These are phyloP conservation scores for Biancaea sappan DNA, from an alignment of 306 rosid genomes.

Conservation along the genomic window DNA sequence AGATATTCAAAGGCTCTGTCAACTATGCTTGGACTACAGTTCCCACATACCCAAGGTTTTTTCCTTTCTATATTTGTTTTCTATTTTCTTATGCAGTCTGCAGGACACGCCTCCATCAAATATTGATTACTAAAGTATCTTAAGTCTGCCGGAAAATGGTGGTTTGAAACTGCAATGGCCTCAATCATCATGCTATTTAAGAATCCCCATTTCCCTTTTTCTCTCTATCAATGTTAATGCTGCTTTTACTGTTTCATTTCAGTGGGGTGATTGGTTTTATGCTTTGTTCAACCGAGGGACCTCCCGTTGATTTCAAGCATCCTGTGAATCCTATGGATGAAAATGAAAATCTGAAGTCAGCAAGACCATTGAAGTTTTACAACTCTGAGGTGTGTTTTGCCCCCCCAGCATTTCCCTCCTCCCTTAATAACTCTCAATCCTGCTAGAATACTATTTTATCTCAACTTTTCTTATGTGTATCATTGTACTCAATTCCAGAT, in stretches of 20 bases:
- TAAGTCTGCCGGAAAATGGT: constrained; percentile 4
- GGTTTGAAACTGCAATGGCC: constrained; percentile 19
- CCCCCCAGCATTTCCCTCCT: background rate
- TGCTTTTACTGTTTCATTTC: constrained; percentile 38
- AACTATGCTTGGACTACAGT: constrained; percentile 99
- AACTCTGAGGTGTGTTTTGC: constrained; percentile 74
- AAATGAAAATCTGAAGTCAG: constrained; percentile 41
- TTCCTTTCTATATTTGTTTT: background rate
- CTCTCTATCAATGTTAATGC: constrained; percentile 23
- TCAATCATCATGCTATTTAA: background rate
- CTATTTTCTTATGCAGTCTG: background rate
- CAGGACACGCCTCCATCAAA: background rate
- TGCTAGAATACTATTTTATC: background rate
- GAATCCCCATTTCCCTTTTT: background rate
- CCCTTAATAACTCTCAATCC: background rate
- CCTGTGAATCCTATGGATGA: constrained; percentile 79
- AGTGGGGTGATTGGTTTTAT: constrained; percentile 99
- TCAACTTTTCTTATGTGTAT: constrained; percentile 4
- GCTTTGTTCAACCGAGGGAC: constrained; percentile 99
- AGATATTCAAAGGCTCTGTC: constrained; percentile 92
- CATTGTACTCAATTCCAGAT: constrained; percentile 53
- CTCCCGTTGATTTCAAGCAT: constrained; percentile 87
- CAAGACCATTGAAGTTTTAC: constrained; percentile 78
- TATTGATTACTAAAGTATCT: background rate
- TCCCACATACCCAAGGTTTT: constrained; percentile 96